Base-by-base conservation (phyloP, 129 eudicot species). In the Mikania micrantha region DNA sequence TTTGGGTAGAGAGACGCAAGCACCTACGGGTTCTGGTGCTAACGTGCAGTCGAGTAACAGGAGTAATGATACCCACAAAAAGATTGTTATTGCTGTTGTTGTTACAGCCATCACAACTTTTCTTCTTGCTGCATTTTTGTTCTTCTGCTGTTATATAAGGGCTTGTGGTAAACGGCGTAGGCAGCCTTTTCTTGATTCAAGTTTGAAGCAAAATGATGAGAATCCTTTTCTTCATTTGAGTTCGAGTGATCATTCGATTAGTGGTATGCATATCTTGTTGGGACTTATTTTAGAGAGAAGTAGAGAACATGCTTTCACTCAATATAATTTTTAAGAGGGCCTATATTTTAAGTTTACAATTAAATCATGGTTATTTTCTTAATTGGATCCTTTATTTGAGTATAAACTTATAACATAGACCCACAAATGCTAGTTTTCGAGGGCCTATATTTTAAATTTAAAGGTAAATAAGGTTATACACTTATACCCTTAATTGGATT, bases 141-240 rank as follows among this genome's bases (percentile, higher is more conserved):
- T 90, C 15, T 90, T 87, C 20, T 17, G 76, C 15, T 90, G 84
- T 70, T 94, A 80, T 60, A 52, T 61, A 42, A 66, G 75, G 67
- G 36, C 66, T 62, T 90, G 86, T 60, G 77, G 83, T 2, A 60
- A 28, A 17, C 58, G 75, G 9, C 70, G 75, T 25, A 76, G 85
- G 34, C 83, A 62, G 53, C 97, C 95, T 53, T 90, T 90, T 82
- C 83, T 90, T 48, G 83, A 87, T 74, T 32, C 82, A 77, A 90
- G 95, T 77, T 39, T 87, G 70, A 87, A n/a, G n/a, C 83, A 62
- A 59, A 87, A 87, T 70, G 97, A 90, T 13, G 95, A 85, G 67
- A 77, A 81, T 41, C 97, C 95, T 53, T 90, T 90, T 82, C 83
- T 90, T 48, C 83, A 87, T 74, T 32, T 85, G 79, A 90, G 95